Base-by-base conservation (phyloP, 2,329 filamentous ascomycete species). In the Hortaea werneckii region DNA sequence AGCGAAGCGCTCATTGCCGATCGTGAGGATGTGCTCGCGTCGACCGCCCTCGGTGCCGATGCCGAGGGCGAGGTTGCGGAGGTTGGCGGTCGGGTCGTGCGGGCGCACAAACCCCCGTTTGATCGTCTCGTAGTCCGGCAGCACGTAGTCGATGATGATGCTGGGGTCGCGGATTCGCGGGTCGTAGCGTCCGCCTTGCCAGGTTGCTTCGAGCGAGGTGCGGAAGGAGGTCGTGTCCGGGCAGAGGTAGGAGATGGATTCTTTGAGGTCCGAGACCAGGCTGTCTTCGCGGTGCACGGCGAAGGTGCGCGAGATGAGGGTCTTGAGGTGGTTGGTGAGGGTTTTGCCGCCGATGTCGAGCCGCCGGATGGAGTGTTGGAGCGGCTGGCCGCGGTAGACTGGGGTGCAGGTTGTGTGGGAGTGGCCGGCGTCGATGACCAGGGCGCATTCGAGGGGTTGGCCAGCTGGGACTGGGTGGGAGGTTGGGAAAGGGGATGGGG, bases 181-280 rank as follows among this genome's bases (percentile, higher is more conserved):
- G 55, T 80, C 75, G 38, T 80, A 76, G 50, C 77, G 69, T 1
- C 83, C 80, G 5, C 83, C 85, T 64, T 87, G 92, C 87, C 88
- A 95, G 0, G 82, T 83, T 52, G 75, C 76, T 51, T 96, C 89
- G 32, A 98, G 76, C 55, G 95, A 87, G 5, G 64, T 60, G 27
- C 74, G 71, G 64, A 96, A 95, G 10, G 37, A 45, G 41, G 7
- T 42, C 20, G 37, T 51, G 27, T n/a, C 30, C 20, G 20, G 20
- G 20, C 20, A 20, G 8, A 95, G 81, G 57, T 85, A 96, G 61
- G 87, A 94, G 1, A 85, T 81, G 4, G 83, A 76, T 63, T 98
- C 92, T 62, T 98, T 98, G 66, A 96, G 89, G 64, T 95, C 86
- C 58, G 95, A 95, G 62, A 95, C 87, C 42, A 96, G 83, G 64